A percentile compares a stretch with the other conserved stretches of the same genome.
These are phyloP conservation scores for Saturnispora sekii DNA, from an alignment of 805 yeast genomes.

Conservation along the genomic window DNA sequence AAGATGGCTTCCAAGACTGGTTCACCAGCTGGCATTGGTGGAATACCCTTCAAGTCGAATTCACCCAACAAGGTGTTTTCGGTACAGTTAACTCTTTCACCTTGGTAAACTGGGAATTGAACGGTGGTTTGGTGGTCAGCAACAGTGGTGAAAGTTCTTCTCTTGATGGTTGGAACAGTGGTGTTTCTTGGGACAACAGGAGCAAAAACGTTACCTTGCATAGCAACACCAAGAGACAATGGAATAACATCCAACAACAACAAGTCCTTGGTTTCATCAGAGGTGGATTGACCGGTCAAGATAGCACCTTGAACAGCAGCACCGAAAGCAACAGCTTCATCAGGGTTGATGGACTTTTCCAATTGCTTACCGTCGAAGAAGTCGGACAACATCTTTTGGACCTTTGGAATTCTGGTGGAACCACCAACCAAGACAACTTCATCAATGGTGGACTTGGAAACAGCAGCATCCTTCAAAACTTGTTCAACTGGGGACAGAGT, in stretches of 20 bases:
- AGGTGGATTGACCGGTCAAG: constrained; percentile 83
- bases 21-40: constrained; percentile 98
- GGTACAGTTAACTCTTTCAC: constrained; percentile 98
- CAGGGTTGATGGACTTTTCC: constrained; percentile 96
- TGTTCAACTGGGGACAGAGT: constrained; percentile 92
- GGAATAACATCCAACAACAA: constrained; percentile 96
- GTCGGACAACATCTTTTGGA: constrained; percentile 88
- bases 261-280: constrained; percentile 90
- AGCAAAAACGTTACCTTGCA: constrained; percentile 98
- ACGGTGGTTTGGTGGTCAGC: constrained; percentile 98
- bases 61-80: constrained; percentile 98
- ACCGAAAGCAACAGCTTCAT: constrained; percentile 99
- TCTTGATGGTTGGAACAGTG: constrained; percentile 97
- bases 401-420: constrained; percentile 98
- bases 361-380: constrained; percentile 95
- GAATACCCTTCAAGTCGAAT: constrained; percentile 95
- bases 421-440: constrained; percentile 98
- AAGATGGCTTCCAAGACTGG: constrained; percentile 98
- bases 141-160: constrained; percentile 97
- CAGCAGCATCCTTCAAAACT: constrained; percentile 86
- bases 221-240: constrained; percentile 98
- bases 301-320: constrained; percentile 99
- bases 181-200: constrained; percentile 99
- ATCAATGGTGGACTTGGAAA: constrained; percentile 75
- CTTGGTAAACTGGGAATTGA: constrained; percentile 98